A percentile compares a stretch with the other conserved stretches of the same genome.
Conservation (phyloP, 768 basidiomycete genomes). For the Nidula microcarpa region DNA sequence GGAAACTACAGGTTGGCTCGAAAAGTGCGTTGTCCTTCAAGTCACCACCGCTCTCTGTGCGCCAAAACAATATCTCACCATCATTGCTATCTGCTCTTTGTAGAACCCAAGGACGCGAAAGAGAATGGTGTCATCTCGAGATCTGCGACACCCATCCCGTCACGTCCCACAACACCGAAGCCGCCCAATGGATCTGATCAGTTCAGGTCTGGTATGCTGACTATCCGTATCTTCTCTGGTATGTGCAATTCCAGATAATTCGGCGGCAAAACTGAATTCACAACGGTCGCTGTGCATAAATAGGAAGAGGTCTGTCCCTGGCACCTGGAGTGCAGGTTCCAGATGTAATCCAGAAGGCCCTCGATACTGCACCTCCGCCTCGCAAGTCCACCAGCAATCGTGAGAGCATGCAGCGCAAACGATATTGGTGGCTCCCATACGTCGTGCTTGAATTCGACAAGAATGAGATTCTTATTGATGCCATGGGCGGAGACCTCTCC, state of each 20-base stretch:
- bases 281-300: background rate
- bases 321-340: constrained; percentile 79
- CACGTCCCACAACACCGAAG: constrained; percentile 77
- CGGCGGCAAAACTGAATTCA: background rate
- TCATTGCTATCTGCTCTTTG: constrained; percentile 2
- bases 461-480: constrained; percentile 96
- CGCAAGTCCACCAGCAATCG: constrained; percentile 68
- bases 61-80: background rate
- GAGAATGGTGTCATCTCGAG: constrained; percentile 71
- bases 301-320: constrained; percentile 79
- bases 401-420: constrained; percentile 89
- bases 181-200: constrained; percentile 52
- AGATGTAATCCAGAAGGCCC: constrained; percentile 78
- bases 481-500: constrained; percentile 88
- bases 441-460: constrained; percentile 98
- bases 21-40: constrained; percentile 30
- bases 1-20: constrained; percentile 24
- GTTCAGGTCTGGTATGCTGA: constrained; percentile 87
- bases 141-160: constrained; percentile 80
- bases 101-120: constrained; percentile 68
- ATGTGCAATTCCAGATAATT: constrained; percentile 18
- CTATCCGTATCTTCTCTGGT: constrained; percentile 95
- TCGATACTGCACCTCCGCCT: constrained; percentile 55
- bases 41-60: constrained; percentile 4
- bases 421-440: constrained; percentile 95